These are phyloP conservation scores for Kluyveromyces starmeri DNA, from an alignment of 805 yeast species.

Conservation along the genomic window DNA sequence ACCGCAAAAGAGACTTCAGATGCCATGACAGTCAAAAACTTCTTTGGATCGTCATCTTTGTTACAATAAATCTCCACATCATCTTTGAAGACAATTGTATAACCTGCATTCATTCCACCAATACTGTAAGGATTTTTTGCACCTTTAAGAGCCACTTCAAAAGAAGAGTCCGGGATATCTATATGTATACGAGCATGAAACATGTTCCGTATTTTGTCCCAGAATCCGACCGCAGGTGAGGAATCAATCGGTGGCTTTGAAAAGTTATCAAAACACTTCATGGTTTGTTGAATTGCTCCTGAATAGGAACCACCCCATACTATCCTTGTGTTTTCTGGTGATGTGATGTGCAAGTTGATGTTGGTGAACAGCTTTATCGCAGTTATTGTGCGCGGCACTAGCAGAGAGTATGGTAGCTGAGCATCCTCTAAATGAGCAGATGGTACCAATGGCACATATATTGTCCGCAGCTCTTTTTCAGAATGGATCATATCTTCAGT, in stretches of 20 bases:
- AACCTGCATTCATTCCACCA: constrained; percentile 64
- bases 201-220: constrained; percentile 79
- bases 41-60: constrained; percentile 56
- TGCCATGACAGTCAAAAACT: constrained; percentile 56
- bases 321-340: constrained; percentile 52
- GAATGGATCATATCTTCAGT: constrained; percentile 53
- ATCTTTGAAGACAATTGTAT: constrained; percentile 61
- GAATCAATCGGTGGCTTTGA: constrained; percentile 88
- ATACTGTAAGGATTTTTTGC: constrained; percentile 71
- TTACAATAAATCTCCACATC: constrained; percentile 54
- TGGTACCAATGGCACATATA: constrained; percentile 56
- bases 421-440: constrained; percentile 31
- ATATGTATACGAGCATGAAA: constrained; percentile 65
- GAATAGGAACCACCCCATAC: constrained; percentile 83
- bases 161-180: constrained; percentile 40
- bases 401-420: constrained; percentile 42
- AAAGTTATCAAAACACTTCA: constrained; percentile 70
- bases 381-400: constrained; percentile 67
- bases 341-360: constrained; percentile 44
- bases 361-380: constrained; percentile 65
- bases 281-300: constrained; percentile 74
- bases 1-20: constrained; percentile 58
- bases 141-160: constrained; percentile 61
- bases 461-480: constrained; percentile 45
- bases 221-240: constrained; percentile 74